Base-by-base conservation (phyloP, 305 asterid genomes). In the Fraxinus paxiana region DNA sequence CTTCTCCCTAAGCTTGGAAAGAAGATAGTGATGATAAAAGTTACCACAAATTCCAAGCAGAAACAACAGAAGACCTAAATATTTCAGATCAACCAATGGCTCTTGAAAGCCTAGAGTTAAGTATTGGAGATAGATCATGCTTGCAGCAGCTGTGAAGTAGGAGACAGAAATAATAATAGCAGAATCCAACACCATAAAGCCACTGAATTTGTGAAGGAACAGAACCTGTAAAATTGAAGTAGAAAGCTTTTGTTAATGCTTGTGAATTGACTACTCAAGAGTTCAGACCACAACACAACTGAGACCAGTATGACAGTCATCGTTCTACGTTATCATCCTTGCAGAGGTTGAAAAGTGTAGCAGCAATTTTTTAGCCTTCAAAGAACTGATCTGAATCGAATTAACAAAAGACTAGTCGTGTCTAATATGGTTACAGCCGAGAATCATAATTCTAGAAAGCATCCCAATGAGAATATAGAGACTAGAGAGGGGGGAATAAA, bases 151-250 rank as follows among this genome's bases (percentile, higher is more conserved):
- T 63, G 85, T 26, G 85, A 77, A 82, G 81, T 92, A 91, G 80
- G 59, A 12, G 31, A 77, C 10, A 28, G 94, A 89, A 69, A 92
- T 84, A 13, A 89, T 33, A 37, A 90, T 56, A 2, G 51, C 88
- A 22, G 90, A 85, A 38, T 84, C 89, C 67, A 89, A 77, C 6
- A 71, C 82, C 69, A 83, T 85, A 26, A 86, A 86, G 56, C 92
- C 95, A 33, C 97, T 91, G 87, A 85, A 92, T 74, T 90, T 92
- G 88, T 92, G 95, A 54, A 92, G 81, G 82, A 91, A 91, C 80
- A 90, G 74, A 41, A 88, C 92, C 94, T 90, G 90, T 82, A 83
- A 15, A 81, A 79, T 18, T 18, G 2, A 15, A 63, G 34, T 18
- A 71, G 12, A 31, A 10, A 48, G 59, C 12, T 48, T 56, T 63